Conservation (phyloP, 495 filamentous ascomycete genomes). For the Schizothecium vesticola region DNA sequence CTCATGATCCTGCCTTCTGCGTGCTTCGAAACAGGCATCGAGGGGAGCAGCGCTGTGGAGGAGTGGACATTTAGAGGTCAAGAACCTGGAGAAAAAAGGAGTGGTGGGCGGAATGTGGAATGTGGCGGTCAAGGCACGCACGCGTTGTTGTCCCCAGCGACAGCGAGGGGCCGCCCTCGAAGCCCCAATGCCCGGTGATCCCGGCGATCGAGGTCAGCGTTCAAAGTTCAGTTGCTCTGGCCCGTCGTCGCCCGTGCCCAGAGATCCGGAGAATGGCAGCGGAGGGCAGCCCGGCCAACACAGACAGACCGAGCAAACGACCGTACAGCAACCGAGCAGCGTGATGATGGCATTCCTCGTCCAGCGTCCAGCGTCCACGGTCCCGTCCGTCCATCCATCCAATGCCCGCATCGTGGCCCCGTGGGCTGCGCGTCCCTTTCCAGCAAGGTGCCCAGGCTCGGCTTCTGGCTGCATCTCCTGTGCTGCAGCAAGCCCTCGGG, state of each 20-base stretch:
- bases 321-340: background rate
- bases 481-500: slow-evolving; percentile 1
- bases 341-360: background rate
- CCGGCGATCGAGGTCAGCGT: slow-evolving; percentile 6
- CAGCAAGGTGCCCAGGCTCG: background rate
- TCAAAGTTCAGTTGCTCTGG: background rate
- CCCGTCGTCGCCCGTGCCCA: background rate
- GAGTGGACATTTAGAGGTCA: background rate
- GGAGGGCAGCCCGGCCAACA: background rate
- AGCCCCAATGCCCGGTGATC: slow-evolving; percentile 8
- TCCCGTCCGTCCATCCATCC: background rate
- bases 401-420: background rate
- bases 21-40: background rate
- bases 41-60: background rate
- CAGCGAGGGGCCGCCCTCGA: background rate
- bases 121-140: background rate
- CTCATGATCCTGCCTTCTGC: background rate
- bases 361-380: too few species aligned
- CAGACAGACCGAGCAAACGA: background rate
- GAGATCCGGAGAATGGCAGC: background rate
- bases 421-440: background rate
- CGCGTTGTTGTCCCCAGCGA: slow-evolving; percentile 1
- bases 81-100: background rate
- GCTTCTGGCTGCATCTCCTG: background rate
- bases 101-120: background rate